phyloP scores from a whole-genome alignment of 2,329 filamentous ascomycete genomes.

The Penicillium janthinellum region DNA sequence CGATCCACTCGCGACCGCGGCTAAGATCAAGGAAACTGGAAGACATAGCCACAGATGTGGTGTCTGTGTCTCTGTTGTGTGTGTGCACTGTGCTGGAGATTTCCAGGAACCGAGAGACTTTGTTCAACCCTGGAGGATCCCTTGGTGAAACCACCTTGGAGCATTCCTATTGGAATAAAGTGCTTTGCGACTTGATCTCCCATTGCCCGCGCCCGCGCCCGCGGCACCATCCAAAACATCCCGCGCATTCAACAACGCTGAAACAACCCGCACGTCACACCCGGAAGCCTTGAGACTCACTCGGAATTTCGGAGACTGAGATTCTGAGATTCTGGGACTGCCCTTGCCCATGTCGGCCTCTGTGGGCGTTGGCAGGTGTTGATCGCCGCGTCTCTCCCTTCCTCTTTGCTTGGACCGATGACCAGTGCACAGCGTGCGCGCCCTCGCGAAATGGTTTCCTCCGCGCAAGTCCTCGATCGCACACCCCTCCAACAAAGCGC shows the following conservation, averaged over 20 bases:
- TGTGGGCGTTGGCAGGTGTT: conserved; percentile 19
- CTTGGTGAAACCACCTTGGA: background rate
- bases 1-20: background rate
- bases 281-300: background rate
- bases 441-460: conserved; percentile 40
- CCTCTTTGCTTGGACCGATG: background rate
- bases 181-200: background rate
- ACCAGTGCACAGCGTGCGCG: background rate
- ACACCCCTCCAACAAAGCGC: conserved; percentile 63
- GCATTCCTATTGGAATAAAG: background rate
- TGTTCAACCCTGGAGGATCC: background rate
- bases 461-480: conserved; percentile 51
- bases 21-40: background rate
- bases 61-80: no score
- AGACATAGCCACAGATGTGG: background rate
- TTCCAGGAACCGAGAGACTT: conserved; percentile 4
- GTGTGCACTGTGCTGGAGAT: background rate
- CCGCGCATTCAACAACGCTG: background rate
- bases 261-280: background rate
- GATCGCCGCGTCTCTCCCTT: conserved; percentile 11
- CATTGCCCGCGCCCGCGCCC: background rate
- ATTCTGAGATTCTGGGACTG: background rate
- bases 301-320: background rate
- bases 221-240: background rate
- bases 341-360: conserved; percentile 13